phyloP scores from a whole-genome alignment of 768 basidiomycete genomes.

The Dioszegia crocea region DNA sequence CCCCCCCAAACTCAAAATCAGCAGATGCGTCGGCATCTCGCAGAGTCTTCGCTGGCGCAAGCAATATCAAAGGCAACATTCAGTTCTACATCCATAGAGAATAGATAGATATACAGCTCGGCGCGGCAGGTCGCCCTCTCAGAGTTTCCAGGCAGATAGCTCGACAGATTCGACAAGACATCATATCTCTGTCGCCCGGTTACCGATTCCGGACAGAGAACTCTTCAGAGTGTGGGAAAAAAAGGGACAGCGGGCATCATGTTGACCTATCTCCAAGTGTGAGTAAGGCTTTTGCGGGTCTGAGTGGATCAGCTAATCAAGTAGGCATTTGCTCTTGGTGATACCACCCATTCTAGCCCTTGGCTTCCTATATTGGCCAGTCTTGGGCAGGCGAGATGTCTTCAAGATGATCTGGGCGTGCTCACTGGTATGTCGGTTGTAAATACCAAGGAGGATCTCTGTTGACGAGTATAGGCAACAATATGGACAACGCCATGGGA shows the following conservation, averaged over 20 bases:
- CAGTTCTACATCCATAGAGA: no score
- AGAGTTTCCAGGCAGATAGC: background rate
- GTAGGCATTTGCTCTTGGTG: slow-evolving; percentile 37
- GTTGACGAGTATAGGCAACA: slow-evolving; percentile 28
- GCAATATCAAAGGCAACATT: no score
- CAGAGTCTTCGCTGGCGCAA: no score
- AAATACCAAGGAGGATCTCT: background rate
- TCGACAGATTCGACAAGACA: background rate
- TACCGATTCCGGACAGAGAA: background rate
- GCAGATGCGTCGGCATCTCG: no score
- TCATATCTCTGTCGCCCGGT: background rate
- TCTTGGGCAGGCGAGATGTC: slow-evolving; percentile 40
- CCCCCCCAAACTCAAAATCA: no score
- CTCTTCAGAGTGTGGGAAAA: background rate
- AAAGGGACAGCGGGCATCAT: slow-evolving; percentile 4
- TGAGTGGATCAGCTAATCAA: background rate
- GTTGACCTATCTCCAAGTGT: slow-evolving; percentile 35
- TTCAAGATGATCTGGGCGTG: slow-evolving; percentile 42
- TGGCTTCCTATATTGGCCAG: slow-evolving; percentile 27
- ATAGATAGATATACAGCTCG: background rate
- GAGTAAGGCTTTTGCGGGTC: background rate
- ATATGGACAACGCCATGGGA: slow-evolving; percentile 49
- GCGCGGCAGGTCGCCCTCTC: background rate
- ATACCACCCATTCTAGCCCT: slow-evolving; percentile 41
- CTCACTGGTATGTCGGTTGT: slow-evolving; percentile 31